Evolutionary conservation across 441 rosid species (phyloP), one percentile per base, ranked within the genome.

Genomic region (Gossypium gossypioides): DNA sequence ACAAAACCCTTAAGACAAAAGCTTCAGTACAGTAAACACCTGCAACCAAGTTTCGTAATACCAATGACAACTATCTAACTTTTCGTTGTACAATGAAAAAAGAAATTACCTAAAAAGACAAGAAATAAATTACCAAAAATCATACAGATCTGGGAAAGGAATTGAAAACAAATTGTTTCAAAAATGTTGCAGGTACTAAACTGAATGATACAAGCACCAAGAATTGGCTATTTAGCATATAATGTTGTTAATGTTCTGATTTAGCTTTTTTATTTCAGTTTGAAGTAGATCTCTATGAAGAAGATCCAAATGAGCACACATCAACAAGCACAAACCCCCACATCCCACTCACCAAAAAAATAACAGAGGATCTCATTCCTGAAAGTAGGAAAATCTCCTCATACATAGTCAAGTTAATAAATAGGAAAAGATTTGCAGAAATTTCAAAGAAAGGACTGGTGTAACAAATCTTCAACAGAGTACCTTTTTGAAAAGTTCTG

Each of bases 401-500:
- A 22, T 22, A n/a, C 22, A 34, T 40, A 34, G 44, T 48, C 19
- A 58, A 64, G 42, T 46, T 60, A 59, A 40, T 56, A 34, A 57
- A 54, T 44, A 22, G 32, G 67, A 57, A 62, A 8, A 9, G 34
- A 25, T 61, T 51, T 42, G 32, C 58, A 29, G 61, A 54, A 57
- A 51, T 42, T 24, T 56, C 51, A 54, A 52, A 32, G 40, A 55
- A 60, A 74, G 52, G 59, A 34, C 29, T 15, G 25, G 21, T 60
- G 52, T 9, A 27, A 71, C n/a, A 56, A 57, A 3, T 6, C 12
- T 76, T 37, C 15, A 15, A 25, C 72, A 66, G 51, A 13, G 67
- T 84, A 88, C 96, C 92, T 83, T 81, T 76, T 75, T 0, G 81
- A 78, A 60, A 56, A 57, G 44, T 76, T 77, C 29, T 82, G 84